Evolutionary conservation across 2,329 filamentous ascomycete genomes (phyloP).

Genomic region (Lachnellula willkommii): DNA sequence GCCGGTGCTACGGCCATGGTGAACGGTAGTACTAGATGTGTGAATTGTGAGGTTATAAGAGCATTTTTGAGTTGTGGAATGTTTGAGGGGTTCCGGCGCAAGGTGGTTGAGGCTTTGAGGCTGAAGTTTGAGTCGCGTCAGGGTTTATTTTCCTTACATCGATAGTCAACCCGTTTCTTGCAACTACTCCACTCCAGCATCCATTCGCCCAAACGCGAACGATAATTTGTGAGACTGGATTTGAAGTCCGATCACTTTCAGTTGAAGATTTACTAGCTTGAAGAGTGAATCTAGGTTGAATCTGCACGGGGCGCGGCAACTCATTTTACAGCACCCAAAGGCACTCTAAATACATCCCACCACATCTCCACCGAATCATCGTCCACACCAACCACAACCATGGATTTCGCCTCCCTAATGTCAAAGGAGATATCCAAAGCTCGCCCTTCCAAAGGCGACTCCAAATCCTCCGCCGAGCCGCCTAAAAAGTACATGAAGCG

Average conservation of each 20-base stretch:
- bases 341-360: neutral
- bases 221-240: too few species aligned
- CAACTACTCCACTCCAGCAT: too few species aligned
- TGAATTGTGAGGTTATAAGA: conserved; percentile 5
- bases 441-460: conserved; percentile 43
- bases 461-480: conserved; percentile 21
- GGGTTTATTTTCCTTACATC: neutral
- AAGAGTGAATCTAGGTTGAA: too few species aligned
- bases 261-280: too few species aligned
- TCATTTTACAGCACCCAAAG: neutral
- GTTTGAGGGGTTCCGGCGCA: conserved; percentile 14
- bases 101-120: neutral
- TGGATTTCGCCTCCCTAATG: conserved; percentile 97
- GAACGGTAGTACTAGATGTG: conserved; percentile 11
- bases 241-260: too few species aligned
- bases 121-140: conserved; percentile 1
- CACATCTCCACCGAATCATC: neutral
- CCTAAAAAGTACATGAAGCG: conserved; percentile 77
- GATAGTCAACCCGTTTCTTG: too few species aligned
- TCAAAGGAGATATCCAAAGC: conserved; percentile 84
- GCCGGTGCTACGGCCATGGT: conserved; percentile 32
- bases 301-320: too few species aligned
- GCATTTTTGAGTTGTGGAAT: conserved; percentile 10
- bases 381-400: conserved; percentile 37
- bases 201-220: too few species aligned